Evolutionary conservation across 192 early-diverging fungal genomes (phyloP), one percentile per base, ranked within the genome.

Genomic region (Backusella australiensis): DNA sequence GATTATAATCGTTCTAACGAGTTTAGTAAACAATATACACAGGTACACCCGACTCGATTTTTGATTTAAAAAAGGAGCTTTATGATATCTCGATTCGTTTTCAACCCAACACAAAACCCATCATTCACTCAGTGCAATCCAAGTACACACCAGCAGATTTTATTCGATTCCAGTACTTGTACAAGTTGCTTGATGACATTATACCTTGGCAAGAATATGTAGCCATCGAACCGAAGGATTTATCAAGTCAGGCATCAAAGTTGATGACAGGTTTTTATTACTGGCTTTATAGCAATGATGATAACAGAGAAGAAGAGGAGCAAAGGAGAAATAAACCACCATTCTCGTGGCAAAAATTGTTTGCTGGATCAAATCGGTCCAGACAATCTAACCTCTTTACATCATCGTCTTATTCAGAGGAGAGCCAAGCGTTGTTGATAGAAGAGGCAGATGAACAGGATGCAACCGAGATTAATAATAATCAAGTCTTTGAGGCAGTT

Each of bases 41-140:
- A 88, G 86, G 86, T 35, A 89, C 87, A 35, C 82, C 86, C 14
- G 87, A 89, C 72, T 79, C 77, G 11, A 80, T 89, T 23, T 84
- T 89, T 67, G 41, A 84, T 26, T 75, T 76, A 17, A 89, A 89
- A 72, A 74, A 53, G 23, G 73, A 83, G 34, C 75, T 89, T 1
- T 89, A 79, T 70, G 87, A 89, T 72, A 53, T 89, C 9, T 32
- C 86, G 23, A 79, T 89, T 12, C 78, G 49, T 41, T 88, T 4
- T 79, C 86, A 4, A n/a, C 70, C 46, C 39, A 63, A 21, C 36
- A 8, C 46, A 19, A 36, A 26, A 75, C 66, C 53, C 67, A 39
- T 39, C 36, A 72, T 69, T 23, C 34, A 29, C 2, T 66, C 42
- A 41, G n/a, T 78, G 32, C 66, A 44, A 21, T 9, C 44, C 67